Conservation (phyloP, 129 eudicot genomes). For the Lactuca saligna region DNA sequence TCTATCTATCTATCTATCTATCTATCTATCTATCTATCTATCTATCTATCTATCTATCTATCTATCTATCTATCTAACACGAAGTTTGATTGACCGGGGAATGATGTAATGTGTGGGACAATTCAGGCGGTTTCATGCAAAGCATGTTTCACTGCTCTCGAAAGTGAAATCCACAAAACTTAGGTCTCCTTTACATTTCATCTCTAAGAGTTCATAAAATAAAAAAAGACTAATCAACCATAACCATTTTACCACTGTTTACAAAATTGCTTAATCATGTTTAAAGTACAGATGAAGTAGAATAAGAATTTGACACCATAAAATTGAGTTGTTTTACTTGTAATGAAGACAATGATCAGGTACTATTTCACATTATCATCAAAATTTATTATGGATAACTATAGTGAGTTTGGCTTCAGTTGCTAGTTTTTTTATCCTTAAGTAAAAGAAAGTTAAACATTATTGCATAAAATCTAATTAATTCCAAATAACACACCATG, state of each 20-base stretch:
- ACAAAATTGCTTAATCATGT: not conserved
- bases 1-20: too few species aligned
- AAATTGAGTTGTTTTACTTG: not conserved
- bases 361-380: too few species aligned
- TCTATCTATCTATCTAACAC: not conserved
- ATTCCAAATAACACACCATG: too few species aligned
- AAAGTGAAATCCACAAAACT: conserved; percentile 36
- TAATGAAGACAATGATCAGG: too few species aligned
- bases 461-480: too few species aligned
- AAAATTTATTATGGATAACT: too few species aligned
- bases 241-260: not conserved
- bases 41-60: too few species aligned
- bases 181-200: not conserved
- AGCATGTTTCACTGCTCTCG: conserved; percentile 68
- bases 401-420: too few species aligned
- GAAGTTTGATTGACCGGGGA: not conserved
- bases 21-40: too few species aligned
- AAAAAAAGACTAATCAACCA: not conserved
- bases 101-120: conserved; percentile 40
- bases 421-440: too few species aligned
- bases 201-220: not conserved
- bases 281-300: not conserved
- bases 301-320: not conserved
- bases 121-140: conserved; percentile 82
- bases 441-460: too few species aligned